Conservation (phyloP, 495 filamentous ascomycete species). For the Tuber aestivum region DNA sequence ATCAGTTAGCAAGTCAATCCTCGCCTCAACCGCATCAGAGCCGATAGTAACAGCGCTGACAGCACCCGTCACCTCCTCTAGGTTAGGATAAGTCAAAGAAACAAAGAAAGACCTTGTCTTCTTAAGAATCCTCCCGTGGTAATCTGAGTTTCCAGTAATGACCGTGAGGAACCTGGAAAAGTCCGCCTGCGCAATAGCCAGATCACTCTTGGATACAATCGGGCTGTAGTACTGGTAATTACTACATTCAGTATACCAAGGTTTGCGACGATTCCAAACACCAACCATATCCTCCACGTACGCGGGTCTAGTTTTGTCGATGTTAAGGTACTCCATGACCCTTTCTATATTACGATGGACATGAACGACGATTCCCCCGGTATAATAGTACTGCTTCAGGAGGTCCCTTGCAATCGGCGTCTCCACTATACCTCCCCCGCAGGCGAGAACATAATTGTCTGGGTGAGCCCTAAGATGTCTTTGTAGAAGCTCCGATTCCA, state of each 20-base stretch:
- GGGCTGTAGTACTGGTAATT: slow-evolving; percentile 91
- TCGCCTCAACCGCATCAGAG: slow-evolving; percentile 86
- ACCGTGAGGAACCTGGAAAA: slow-evolving; percentile 71
- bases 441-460: slow-evolving; percentile 77
- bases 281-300: slow-evolving; percentile 90
- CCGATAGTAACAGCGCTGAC: slow-evolving; percentile 72
- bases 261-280: slow-evolving; percentile 85
- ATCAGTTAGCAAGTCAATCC: slow-evolving; percentile 86
- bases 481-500: slow-evolving; percentile 69
- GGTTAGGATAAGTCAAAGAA: slow-evolving; percentile 73
- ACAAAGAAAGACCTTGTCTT: slow-evolving; percentile 87
- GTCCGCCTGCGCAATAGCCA: slow-evolving; percentile 63
- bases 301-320: slow-evolving; percentile 86
- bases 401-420: slow-evolving; percentile 72
- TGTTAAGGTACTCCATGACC: slow-evolving; percentile 81
- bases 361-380: slow-evolving; percentile 80
- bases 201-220: slow-evolving; percentile 42
- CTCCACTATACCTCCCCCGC: slow-evolving; percentile 90
- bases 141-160: slow-evolving; percentile 63
- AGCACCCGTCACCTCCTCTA: slow-evolving; percentile 54
- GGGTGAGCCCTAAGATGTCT: slow-evolving; percentile 67
- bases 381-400: slow-evolving; percentile 65
- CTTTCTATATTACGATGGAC: slow-evolving; percentile 82
- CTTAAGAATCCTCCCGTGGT: slow-evolving; percentile 58
- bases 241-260: slow-evolving; percentile 88